These are phyloP conservation scores for Antrodiella citrinella DNA, from an alignment of 768 basidiomycete genomes.

Conservation along the genomic window DNA sequence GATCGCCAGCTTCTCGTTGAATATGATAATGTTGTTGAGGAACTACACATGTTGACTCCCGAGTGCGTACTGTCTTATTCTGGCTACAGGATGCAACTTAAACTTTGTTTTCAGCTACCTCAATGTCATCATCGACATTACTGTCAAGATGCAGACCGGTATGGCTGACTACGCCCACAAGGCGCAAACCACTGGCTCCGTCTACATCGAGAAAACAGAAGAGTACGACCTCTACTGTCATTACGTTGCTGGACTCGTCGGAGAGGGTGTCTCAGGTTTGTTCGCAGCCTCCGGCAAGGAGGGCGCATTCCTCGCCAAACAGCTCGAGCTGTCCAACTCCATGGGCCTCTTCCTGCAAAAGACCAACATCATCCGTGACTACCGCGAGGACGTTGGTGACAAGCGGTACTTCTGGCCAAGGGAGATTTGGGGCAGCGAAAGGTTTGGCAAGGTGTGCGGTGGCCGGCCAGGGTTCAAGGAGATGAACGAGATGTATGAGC, in stretches of 20 bases:
- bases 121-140: constrained; percentile 74
- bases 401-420: constrained; percentile 89
- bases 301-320: constrained; percentile 57
- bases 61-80: constrained; percentile 49
- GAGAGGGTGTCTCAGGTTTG: constrained; percentile 86
- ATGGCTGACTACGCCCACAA: constrained; percentile 96
- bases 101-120: constrained; percentile 43
- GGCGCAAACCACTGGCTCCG: constrained; percentile 59
- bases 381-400: constrained; percentile 83
- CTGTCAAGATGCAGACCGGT: constrained; percentile 80
- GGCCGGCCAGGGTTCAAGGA: constrained; percentile 41
- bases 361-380: constrained; percentile 96
- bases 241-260: constrained; percentile 96
- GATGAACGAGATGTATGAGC: constrained; percentile 57
- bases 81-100: constrained; percentile 13
- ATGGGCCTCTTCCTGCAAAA: constrained; percentile 97
- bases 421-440: constrained; percentile 70
- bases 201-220: constrained; percentile 64
- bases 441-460: constrained; percentile 36
- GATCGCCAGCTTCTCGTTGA: constrained; percentile 81
- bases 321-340: constrained; percentile 85
- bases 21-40: constrained; percentile 74
- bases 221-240: constrained; percentile 99
- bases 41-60: constrained; percentile 61
- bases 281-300: constrained; percentile 86